Conservation (phyloP, 225 moss, liverwort and hornwort species). For the Rhytidiadelphus loreus region DNA sequence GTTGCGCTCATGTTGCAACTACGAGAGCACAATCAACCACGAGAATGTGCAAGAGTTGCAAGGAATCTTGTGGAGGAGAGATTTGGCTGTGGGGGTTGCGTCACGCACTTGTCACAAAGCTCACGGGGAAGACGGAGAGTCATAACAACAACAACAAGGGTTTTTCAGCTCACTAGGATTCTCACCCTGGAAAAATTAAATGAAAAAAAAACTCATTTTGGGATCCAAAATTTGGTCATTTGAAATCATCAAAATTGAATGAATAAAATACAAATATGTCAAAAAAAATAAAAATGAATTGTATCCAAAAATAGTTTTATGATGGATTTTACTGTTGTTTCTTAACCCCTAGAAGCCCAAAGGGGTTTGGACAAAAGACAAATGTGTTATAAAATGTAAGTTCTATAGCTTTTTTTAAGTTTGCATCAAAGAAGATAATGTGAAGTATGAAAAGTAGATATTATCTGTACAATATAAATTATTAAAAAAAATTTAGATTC, state of each 20-base stretch:
- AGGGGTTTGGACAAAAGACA: no score
- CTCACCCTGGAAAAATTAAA: neutral
- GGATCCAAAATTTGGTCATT: fast-evolving
- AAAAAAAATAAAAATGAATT: neutral
- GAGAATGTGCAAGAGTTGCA: neutral
- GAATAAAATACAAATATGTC: no score
- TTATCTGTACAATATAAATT: no score
- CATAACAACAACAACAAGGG: no score
- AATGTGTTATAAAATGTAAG: no score
- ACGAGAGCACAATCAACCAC: neutral
- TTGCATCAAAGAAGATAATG: no score
- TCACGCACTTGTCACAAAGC: neutral
- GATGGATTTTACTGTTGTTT: neutral
- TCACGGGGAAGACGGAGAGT: neutral
- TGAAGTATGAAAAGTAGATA: no score
- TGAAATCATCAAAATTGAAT: neutral
- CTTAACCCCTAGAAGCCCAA: no score
- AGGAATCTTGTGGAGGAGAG: neutral
- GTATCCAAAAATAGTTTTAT: neutral
- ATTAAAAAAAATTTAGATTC: no score
- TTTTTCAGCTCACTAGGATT: neutral
- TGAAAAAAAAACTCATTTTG: neutral
- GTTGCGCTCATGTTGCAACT: neutral
- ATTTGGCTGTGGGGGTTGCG: neutral
- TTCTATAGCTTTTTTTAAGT: no score